phyloP scores from a whole-genome alignment of 192 early-diverging fungal genomes.

The Mortierella antarctica region DNA sequence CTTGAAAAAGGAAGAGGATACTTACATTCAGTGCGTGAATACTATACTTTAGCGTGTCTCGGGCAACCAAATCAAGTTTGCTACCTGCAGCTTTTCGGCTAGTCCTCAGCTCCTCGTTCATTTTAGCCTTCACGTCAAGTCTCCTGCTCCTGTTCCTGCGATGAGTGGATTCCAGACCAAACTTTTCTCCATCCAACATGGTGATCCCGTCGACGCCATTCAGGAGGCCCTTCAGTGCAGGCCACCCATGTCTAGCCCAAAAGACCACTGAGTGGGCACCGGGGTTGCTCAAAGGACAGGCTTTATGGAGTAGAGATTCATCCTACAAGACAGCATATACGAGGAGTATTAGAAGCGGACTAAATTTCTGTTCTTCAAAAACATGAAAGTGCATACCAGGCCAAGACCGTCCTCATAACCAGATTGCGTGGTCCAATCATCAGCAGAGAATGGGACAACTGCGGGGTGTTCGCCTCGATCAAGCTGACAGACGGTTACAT shows the following conservation, averaged over 20 bases:
- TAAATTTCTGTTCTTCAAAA: slow-evolving; percentile 6
- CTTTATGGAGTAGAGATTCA: slow-evolving; percentile 17
- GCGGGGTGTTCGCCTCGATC: slow-evolving; percentile 15
- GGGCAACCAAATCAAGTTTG: slow-evolving; percentile 17
- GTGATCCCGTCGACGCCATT: slow-evolving; percentile 15
- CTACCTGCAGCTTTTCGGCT: slow-evolving; percentile 8
- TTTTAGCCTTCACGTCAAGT: slow-evolving; percentile 13
- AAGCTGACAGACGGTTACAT: too few relatives aligned
- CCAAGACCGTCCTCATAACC: slow-evolving; percentile 5
- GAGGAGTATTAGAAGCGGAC: slow-evolving; percentile 8
- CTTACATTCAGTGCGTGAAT: too few relatives aligned
- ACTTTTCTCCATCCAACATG: slow-evolving; percentile 14
- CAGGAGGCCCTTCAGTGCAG: slow-evolving; percentile 7
- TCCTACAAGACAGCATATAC: slow-evolving; percentile 19
- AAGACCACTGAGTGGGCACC: slow-evolving; percentile 12
- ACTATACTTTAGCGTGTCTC: slow-evolving; percentile 19
- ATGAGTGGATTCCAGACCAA: slow-evolving; percentile 8
- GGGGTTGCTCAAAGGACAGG: slow-evolving; percentile 10
- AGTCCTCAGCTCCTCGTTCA: neutral
- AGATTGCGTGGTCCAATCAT: slow-evolving; percentile 8
- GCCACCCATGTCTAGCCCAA: slow-evolving; percentile 22
- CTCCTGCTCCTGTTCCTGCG: slow-evolving; percentile 8
- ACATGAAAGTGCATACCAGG: slow-evolving; percentile 15
- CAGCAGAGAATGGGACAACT: slow-evolving; percentile 8
- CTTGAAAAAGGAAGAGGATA: too few relatives aligned